A percentile compares a stretch with the other conserved stretches of the same genome.
Conservation (phyloP, 179 eudicot species). For the Actinidia arguta region DNA sequence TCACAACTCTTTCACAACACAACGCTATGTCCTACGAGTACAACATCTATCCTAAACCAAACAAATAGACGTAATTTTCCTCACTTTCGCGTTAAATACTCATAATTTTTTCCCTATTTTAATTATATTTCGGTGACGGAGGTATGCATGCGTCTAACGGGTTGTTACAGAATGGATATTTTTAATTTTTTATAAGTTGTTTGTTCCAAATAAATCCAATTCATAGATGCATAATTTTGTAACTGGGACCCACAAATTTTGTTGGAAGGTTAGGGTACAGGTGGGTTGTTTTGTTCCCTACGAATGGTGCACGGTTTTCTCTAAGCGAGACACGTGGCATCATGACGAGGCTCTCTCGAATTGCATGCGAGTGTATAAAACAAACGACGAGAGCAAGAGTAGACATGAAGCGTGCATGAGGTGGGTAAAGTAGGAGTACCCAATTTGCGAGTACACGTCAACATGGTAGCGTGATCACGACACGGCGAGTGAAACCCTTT, state of each 20-base stretch:
- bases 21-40: too few relatives aligned
- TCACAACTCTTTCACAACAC: too few relatives aligned
- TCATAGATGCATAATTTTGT: background rate
- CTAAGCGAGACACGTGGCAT: conserved; percentile 32
- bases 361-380: background rate
- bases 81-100: too few relatives aligned
- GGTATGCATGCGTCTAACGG: background rate
- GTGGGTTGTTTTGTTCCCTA: conserved; percentile 14
- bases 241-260: conserved; percentile 40
- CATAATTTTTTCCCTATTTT: too few relatives aligned
- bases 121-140: too few relatives aligned
- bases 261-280: conserved; percentile 66
- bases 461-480: too few relatives aligned
- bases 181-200: background rate
- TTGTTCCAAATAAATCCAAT: conserved; percentile 1
- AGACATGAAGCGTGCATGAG: conserved; percentile 1
- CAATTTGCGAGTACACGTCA: background rate
- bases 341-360: background rate
- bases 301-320: conserved; percentile 13
- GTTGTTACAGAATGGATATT: background rate
- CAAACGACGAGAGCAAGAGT: background rate
- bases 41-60: too few relatives aligned
- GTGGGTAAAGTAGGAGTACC: conserved; percentile 1
- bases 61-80: too few relatives aligned
- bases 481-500: background rate